Evolutionary conservation across 2,329 filamentous ascomycete genomes (phyloP).

Genomic region (Fusarium cicatricum): DNA sequence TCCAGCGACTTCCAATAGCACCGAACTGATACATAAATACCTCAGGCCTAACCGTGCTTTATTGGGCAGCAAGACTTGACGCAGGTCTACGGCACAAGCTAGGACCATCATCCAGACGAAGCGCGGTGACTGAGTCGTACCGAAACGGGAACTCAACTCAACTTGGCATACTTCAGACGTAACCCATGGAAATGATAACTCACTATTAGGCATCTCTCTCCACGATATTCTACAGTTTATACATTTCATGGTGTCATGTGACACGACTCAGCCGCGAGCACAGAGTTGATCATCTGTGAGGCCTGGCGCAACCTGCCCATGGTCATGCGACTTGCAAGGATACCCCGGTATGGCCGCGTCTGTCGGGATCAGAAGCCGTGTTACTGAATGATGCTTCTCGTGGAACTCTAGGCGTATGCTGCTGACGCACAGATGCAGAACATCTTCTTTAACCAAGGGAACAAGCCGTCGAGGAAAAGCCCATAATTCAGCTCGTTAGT

Average conservation of each 20-base stretch:
- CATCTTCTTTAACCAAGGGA: too few relatives aligned
- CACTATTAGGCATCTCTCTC: slow-evolving; percentile 21
- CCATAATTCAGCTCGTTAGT: background rate
- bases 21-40: too few relatives aligned
- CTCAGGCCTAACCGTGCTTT: background rate
- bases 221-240: background rate
- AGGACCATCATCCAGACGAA: slow-evolving; percentile 2
- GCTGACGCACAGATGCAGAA: background rate
- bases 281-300: background rate
- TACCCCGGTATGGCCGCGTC: slow-evolving; percentile 4
- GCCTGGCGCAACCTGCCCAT: background rate
- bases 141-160: too few relatives aligned
- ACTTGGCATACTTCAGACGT: too few relatives aligned
- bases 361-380: background rate
- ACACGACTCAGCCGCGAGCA: slow-evolving; percentile 15
- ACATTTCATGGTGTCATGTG: slow-evolving; percentile 23
- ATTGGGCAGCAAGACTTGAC: background rate
- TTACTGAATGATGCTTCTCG: background rate
- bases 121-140: background rate
- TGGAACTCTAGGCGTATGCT: background rate
- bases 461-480: background rate
- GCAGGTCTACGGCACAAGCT: background rate
- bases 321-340: slow-evolving; percentile 15
- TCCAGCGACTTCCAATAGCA: too few relatives aligned
- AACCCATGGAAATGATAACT: too few relatives aligned